Conservation (phyloP, 2,329 filamentous ascomycete species). For the Chalaropsis ovoidea region DNA sequence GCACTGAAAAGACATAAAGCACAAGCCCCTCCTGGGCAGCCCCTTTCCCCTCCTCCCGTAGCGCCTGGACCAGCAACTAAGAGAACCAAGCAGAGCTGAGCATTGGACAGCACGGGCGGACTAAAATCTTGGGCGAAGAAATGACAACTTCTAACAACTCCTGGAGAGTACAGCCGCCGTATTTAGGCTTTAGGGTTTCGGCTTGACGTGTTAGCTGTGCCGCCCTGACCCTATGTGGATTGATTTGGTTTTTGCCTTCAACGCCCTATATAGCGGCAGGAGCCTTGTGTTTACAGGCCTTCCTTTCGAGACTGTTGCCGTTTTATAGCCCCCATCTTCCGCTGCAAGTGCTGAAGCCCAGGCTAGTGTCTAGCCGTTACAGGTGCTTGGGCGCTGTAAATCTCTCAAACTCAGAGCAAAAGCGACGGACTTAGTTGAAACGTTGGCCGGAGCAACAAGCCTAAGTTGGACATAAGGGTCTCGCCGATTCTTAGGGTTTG, state of each 20-base stretch:
- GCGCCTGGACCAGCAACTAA: not conserved
- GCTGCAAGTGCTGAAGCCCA: too few species aligned
- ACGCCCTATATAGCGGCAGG: not conserved
- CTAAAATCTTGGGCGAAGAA: not conserved
- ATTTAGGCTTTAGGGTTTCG: not conserved
- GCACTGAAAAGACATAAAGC: too few species aligned
- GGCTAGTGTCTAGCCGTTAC: not conserved
- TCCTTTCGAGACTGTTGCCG: too few species aligned
- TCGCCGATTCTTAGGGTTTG: not conserved
- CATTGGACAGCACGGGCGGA: not conserved
- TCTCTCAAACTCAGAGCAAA: not conserved
- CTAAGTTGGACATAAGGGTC: not conserved
- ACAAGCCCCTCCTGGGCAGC: too few species aligned
- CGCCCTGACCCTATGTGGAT: not conserved
- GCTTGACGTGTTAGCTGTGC: not conserved
- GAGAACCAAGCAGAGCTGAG: not conserved
- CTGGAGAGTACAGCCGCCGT: too few species aligned
- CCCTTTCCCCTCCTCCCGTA: not conserved
- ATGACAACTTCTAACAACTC: not conserved
- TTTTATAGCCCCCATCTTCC: too few species aligned
- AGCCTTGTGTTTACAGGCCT: not conserved
- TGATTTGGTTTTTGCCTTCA: not conserved
- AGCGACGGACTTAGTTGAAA: not conserved
- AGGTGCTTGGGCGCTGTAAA: not conserved
- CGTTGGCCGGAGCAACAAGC: not conserved